A percentile compares a stretch with the other conserved stretches of the same genome.
phyloP scores from a whole-genome alignment of 176 grass and related monocot genomes.

The Phragmites australis region DNA sequence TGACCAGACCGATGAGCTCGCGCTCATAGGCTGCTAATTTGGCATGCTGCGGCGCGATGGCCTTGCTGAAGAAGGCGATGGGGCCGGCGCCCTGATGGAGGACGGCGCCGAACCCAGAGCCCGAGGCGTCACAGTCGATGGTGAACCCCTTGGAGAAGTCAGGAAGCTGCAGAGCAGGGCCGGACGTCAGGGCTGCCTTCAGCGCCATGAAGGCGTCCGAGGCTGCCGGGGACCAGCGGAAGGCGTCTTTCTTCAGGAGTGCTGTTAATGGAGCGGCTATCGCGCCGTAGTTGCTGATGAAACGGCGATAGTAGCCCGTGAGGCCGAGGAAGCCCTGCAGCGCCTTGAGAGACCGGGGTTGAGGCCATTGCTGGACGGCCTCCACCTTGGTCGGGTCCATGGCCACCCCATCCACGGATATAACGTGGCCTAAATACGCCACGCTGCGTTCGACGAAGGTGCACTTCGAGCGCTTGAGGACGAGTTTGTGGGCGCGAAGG shows the following conservation, averaged over 20 bases:
- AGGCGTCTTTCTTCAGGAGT: background rate
- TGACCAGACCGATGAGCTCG: background rate
- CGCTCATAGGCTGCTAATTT: background rate
- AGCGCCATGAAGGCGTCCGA: no score
- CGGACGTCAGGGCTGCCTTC: background rate
- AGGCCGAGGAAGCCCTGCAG: background rate
- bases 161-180: background rate
- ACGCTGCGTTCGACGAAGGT: background rate
- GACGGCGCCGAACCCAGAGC: background rate
- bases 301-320: background rate
- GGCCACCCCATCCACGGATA: background rate
- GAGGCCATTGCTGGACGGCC: background rate
- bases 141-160: background rate
- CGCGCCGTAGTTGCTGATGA: background rate
- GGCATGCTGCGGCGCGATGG: background rate
- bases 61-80: background rate
- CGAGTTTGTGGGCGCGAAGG: background rate
- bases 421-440: background rate
- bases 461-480: background rate
- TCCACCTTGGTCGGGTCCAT: background rate
- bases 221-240: background rate
- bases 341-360: accelerated
- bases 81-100: background rate
- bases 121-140: background rate
- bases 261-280: background rate